phyloP scores from a whole-genome alignment of 2,329 filamentous ascomycete genomes.

The Hawksworthiomyces lignivorus region DNA sequence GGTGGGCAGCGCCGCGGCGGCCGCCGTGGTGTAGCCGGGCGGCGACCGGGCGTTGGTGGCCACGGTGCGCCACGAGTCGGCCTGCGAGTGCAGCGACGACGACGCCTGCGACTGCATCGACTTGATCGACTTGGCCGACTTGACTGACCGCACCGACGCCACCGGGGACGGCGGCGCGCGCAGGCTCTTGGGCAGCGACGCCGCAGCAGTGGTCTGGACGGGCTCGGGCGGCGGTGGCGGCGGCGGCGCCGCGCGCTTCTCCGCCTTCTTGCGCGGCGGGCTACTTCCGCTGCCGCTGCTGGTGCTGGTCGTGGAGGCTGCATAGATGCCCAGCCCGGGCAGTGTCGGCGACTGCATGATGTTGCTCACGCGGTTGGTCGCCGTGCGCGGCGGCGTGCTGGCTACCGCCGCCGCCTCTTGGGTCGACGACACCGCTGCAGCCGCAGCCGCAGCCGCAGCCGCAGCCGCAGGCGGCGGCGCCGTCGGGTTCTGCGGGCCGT shows the following conservation, averaged over 20 bases:
- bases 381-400: constrained; percentile 1
- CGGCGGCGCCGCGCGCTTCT: background rate
- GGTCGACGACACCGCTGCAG: background rate
- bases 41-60: constrained; percentile 25
- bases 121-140: constrained; percentile 17
- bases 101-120: constrained; percentile 26
- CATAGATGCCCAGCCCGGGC: background rate
- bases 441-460: background rate
- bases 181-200: no score
- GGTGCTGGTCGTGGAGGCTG: background rate
- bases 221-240: no score
- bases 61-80: constrained; percentile 17
- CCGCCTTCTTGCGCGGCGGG: background rate
- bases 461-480: constrained; percentile 3
- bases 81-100: constrained; percentile 5
- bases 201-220: no score
- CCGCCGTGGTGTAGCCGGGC: constrained; percentile 16
- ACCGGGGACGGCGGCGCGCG: no score
- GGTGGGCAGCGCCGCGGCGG: background rate
- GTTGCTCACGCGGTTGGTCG: background rate
- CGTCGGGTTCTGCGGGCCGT: background rate
- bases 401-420: background rate
- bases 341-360: constrained; percentile 4
- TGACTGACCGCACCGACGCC: no score
- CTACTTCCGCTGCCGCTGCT: no score